Conservation (phyloP, 208 protist species). For the Crithidia sp. region DNA sequence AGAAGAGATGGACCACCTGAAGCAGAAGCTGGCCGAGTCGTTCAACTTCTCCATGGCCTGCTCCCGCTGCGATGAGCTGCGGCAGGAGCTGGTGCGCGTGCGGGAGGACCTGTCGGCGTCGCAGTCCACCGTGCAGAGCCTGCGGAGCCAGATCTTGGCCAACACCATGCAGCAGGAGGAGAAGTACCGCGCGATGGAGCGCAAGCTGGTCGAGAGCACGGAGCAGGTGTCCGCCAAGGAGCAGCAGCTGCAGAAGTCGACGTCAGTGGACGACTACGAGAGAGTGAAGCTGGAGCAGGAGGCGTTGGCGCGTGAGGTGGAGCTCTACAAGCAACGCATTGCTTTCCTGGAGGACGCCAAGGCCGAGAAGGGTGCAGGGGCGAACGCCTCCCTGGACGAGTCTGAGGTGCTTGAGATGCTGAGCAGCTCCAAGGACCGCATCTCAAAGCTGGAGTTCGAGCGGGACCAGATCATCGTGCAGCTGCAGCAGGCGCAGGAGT, state of each 20-base stretch:
- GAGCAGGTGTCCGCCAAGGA: slow-evolving; percentile 35
- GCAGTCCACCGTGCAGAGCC: slow-evolving; percentile 28
- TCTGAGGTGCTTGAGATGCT: slow-evolving; percentile 58
- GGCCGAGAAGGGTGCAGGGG: slow-evolving; percentile 5
- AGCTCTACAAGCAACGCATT: slow-evolving; percentile 45
- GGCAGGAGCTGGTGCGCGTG: slow-evolving; percentile 32
- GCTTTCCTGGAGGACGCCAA: slow-evolving; percentile 34
- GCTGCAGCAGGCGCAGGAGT: slow-evolving; percentile 55
- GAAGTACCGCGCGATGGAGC: slow-evolving; percentile 43
- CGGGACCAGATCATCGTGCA: slow-evolving; percentile 49
- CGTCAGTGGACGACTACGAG: slow-evolving; percentile 37
- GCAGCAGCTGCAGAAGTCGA: slow-evolving; percentile 35
- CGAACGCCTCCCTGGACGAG: slow-evolving; percentile 39
- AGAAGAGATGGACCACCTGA: slow-evolving; percentile 21
- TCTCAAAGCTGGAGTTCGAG: slow-evolving; percentile 70
- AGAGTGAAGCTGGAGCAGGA: slow-evolving; percentile 48
- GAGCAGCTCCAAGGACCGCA: slow-evolving; percentile 56
- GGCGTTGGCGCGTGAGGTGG: slow-evolving; percentile 45
- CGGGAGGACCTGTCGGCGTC: slow-evolving; percentile 25
- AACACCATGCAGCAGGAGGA: slow-evolving; percentile 41
- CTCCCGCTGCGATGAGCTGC: slow-evolving; percentile 25
- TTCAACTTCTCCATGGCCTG: slow-evolving; percentile 26
- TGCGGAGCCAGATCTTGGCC: slow-evolving; percentile 31
- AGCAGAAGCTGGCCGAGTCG: slow-evolving; percentile 30
- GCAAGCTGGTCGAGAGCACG: slow-evolving; percentile 46